A percentile compares a stretch with the other conserved stretches of the same genome.
Evolutionary conservation across 345 rosid species (phyloP).

Genomic region (Reutealis trisperma): DNA sequence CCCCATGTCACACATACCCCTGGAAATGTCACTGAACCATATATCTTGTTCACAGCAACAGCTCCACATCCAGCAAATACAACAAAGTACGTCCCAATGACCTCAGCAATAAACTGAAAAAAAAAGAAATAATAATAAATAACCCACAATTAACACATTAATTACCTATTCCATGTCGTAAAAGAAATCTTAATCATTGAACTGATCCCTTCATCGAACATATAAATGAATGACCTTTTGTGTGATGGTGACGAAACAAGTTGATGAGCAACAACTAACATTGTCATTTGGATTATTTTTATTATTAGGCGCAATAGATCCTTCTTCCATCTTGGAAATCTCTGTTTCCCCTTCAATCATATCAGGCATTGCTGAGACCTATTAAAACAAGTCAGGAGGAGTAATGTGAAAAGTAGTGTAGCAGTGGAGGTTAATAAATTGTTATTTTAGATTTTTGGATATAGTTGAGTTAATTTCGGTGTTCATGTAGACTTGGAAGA

Average conservation of each 20-base stretch:
- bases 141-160: too few species aligned
- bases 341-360: constrained; percentile 8
- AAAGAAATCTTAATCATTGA: too few species aligned
- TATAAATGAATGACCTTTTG: constrained; percentile 12
- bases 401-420: too few species aligned
- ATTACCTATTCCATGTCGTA: neutral
- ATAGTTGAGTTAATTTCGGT: neutral
- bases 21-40: constrained; percentile 63
- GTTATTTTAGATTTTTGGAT: neutral
- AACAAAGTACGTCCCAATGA: constrained; percentile 66
- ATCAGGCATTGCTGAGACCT: neutral
- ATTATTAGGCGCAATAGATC: neutral
- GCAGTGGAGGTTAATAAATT: too few species aligned
- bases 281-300: neutral
- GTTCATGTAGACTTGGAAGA: neutral
- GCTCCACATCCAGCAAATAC: constrained; percentile 75
- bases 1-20: constrained; percentile 71
- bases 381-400: too few species aligned
- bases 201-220: too few species aligned
- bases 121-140: too few species aligned
- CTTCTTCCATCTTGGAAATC: constrained; percentile 23
- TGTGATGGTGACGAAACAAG: neutral
- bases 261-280: neutral
- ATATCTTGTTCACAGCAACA: constrained; percentile 62
- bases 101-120: constrained; percentile 60